Evolutionary conservation across 257 asterid species (phyloP).

Genomic region (Perilla frutescens): DNA sequence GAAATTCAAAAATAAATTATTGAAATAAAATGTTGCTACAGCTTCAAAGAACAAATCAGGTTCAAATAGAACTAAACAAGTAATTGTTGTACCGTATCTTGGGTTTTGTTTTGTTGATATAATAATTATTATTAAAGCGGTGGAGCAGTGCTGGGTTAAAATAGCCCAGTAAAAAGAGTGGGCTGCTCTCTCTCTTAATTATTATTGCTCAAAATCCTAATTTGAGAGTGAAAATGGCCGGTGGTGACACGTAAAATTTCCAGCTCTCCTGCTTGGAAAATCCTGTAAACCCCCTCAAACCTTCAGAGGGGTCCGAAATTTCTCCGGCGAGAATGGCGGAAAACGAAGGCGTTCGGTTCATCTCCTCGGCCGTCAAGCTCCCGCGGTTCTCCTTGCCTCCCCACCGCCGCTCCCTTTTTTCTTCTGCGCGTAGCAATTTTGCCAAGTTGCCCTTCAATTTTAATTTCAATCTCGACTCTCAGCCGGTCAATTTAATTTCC

Average conservation of each 20-base stretch:
- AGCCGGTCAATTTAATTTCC: slow-evolving; percentile 42
- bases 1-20: too few species aligned
- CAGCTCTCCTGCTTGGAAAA: neutral
- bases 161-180: too few species aligned
- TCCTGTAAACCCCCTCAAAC: slow-evolving; percentile 13
- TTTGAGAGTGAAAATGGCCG: neutral
- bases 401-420: slow-evolving; percentile 33
- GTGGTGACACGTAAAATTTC: neutral
- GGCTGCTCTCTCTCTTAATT: too few species aligned
- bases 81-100: too few species aligned
- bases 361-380: slow-evolving; percentile 65
- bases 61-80: too few species aligned
- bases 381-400: slow-evolving; percentile 44
- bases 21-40: too few species aligned
- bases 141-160: too few species aligned
- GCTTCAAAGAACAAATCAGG: neutral
- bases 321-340: slow-evolving; percentile 55
- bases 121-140: too few species aligned
- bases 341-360: slow-evolving; percentile 62
- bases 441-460: slow-evolving; percentile 54
- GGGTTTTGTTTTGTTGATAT: too few species aligned
- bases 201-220: neutral
- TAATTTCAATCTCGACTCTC: slow-evolving; percentile 41
- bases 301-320: slow-evolving; percentile 31
- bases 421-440: slow-evolving; percentile 42